These are phyloP conservation scores for Yamadazyma scolyti DNA, from an alignment of 805 yeast genomes.

Conservation along the genomic window DNA sequence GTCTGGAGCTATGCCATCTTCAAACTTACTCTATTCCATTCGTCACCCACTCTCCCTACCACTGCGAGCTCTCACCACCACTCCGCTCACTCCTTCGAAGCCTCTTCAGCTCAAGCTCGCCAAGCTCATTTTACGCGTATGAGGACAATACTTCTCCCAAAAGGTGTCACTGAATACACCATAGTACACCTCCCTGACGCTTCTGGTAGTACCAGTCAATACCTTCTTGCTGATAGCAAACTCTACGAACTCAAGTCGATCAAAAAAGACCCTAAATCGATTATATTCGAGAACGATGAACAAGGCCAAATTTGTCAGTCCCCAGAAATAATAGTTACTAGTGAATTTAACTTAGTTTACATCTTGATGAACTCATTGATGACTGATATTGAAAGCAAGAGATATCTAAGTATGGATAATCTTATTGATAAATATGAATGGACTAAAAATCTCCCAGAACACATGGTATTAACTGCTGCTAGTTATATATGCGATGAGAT, in stretches of 20 bases:
- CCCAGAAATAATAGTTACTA: constrained; percentile 36
- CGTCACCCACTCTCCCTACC: too few relatives aligned
- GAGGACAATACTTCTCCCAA: constrained; percentile 11
- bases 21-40: too few relatives aligned
- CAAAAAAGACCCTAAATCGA: constrained; percentile 33
- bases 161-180: constrained; percentile 3
- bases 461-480: constrained; percentile 20
- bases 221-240: constrained; percentile 10
- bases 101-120: too few relatives aligned
- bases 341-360: constrained; percentile 39
- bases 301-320: constrained; percentile 39
- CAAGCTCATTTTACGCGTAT: too few relatives aligned
- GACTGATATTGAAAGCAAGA: too few relatives aligned
- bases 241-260: constrained; percentile 37
- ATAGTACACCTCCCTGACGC: constrained; percentile 10
- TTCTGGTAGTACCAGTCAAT: constrained; percentile 3
- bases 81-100: too few relatives aligned
- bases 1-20: too few relatives aligned
- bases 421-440: constrained; percentile 33
- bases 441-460: constrained; percentile 22
- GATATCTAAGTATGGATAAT: constrained; percentile 48
- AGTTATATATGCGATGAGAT: constrained; percentile 25
- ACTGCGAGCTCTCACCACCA: too few relatives aligned
- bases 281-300: constrained; percentile 21
- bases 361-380: too few relatives aligned